Base-by-base conservation (phyloP, 441 rosid genomes). In the Brassica balearica region DNA sequence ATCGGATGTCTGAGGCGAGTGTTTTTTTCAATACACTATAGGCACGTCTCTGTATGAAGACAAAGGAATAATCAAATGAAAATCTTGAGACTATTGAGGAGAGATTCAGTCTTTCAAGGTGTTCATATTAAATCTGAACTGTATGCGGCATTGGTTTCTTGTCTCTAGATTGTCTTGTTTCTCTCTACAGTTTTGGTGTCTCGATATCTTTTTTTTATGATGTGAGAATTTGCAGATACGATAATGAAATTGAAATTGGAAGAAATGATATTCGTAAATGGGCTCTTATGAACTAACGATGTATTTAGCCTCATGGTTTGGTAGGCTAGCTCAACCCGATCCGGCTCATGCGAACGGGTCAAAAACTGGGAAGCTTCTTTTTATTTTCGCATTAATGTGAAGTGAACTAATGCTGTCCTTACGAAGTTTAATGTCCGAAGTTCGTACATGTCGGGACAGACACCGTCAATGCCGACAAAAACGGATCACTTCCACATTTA, bases 401-500 rank as follows among this genome's bases (percentile, higher is more conserved):
- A 69, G 38, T 19, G 61, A 56, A 17, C 25, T 3, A 36, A 3
- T 0, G 3, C 22, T 43, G 3, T 23, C 22, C 12, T 38, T 1
- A 65, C n/a, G 71, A n/a, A n/a, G 38, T 17, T 51, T 36, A 8
- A 62, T 66, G 17, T 61, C 46, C 66, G 56, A 34, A 70, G 12
- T 66, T 65, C 76, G 4, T 65, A 58, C 63, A 77, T 73, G 81
- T 78, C 81, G 72, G 76, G 79, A 81, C 36, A 77, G 80, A 41
- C 55, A 71, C 53, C 46, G 48, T 81, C 78, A 81, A 81, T 17
- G 77, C 79, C 84, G 71, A 10, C 76, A 68, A 81, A 63, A 64
- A 64, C 78, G 80, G 80, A 69, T 76, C 67, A 58, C 23, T 32
- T 29, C 58, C 82, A 10, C 66, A 34, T 32, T 38, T 23, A 32